Conservation (phyloP, 2,329 filamentous ascomycete species). For the Cyclaneusma minus region DNA sequence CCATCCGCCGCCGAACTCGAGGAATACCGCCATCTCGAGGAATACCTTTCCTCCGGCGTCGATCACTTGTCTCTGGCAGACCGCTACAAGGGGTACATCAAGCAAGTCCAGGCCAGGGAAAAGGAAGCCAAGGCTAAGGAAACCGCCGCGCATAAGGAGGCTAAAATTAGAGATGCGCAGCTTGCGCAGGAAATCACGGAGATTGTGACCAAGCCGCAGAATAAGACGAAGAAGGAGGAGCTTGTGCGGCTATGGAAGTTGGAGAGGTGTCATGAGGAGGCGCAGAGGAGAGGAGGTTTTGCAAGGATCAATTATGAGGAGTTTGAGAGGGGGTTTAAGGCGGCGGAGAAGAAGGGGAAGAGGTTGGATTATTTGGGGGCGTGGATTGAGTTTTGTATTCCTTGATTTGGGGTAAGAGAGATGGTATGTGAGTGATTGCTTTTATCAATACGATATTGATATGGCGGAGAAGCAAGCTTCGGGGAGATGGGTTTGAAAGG, state of each 20-base stretch:
- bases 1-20: background rate
- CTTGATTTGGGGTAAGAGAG: too few species aligned
- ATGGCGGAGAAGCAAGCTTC: too few species aligned
- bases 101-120: conserved; percentile 1
- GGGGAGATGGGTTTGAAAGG: too few species aligned
- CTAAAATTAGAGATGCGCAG: background rate
- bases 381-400: conserved; percentile 77
- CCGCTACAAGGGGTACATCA: conserved; percentile 1
- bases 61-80: conserved; percentile 1
- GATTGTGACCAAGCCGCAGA: background rate
- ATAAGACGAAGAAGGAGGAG: too few species aligned
- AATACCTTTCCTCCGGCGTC: conserved; percentile 3
- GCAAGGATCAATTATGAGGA: conserved; percentile 66
- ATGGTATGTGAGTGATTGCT: too few species aligned
- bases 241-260: conserved; percentile 2
- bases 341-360: conserved; percentile 37
- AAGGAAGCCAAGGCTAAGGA: conserved; percentile 1
- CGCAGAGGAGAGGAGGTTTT: conserved; percentile 58
- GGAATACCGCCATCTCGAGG: conserved; percentile 8
- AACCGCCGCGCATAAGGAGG: conserved; percentile 2
- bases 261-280: conserved; percentile 30
- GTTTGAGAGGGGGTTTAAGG: conserved; percentile 61
- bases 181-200: conserved; percentile 1
- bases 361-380: conserved; percentile 68
- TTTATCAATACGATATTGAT: too few species aligned